phyloP scores from a whole-genome alignment of 306 rosid species.

The Citrullus amarus region DNA sequence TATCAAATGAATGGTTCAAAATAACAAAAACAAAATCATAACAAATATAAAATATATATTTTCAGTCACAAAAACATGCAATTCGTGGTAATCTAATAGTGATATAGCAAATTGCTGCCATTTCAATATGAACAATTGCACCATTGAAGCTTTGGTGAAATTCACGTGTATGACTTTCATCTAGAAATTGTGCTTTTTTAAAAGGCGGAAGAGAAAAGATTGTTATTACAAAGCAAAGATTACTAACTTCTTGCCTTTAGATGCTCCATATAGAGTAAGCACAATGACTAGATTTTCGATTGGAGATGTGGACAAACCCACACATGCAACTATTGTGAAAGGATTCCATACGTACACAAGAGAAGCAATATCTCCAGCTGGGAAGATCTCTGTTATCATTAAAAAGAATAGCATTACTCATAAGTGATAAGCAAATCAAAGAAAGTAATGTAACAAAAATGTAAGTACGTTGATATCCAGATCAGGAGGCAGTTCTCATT shows the following conservation, averaged over 20 bases:
- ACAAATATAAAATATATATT: neutral
- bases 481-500: neutral
- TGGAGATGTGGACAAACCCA: slow-evolving; percentile 50
- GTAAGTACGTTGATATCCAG: neutral
- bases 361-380: slow-evolving; percentile 45
- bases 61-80: neutral
- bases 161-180: neutral
- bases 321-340: slow-evolving; percentile 42
- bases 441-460: neutral
- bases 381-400: slow-evolving; percentile 26
- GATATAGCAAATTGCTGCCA: neutral
- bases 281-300: slow-evolving; percentile 35
- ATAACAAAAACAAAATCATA: slow-evolving; percentile 1
- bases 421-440: slow-evolving; percentile 16
- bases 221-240: neutral
- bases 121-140: neutral
- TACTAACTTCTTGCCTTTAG: slow-evolving; percentile 24
- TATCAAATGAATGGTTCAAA: slow-evolving; percentile 13
- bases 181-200: neutral
- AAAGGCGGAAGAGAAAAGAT: neutral
- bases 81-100: neutral
- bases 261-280: slow-evolving; percentile 39
- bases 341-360: slow-evolving; percentile 50
- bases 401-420: neutral
- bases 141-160: neutral